phyloP scores from a whole-genome alignment of 2,329 filamentous ascomycete species.

The Nannizziopsis arthrosporioides region DNA sequence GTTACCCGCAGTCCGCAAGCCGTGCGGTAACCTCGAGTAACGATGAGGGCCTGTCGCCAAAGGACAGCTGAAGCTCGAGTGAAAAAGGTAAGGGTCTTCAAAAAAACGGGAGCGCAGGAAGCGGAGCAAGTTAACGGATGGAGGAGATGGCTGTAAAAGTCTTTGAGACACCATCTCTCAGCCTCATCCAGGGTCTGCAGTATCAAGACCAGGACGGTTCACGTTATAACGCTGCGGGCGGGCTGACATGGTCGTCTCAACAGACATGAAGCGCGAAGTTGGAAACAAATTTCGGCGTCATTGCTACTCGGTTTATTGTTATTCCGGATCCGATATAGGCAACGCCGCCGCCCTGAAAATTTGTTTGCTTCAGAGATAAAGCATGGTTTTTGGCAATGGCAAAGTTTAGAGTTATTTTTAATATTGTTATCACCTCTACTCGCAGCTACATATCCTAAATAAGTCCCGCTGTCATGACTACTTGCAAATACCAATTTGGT shows the following conservation, averaged over 20 bases:
- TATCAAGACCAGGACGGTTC: slow-evolving; percentile 8
- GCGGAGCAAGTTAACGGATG: slow-evolving; percentile 51
- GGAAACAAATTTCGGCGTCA: slow-evolving; percentile 9
- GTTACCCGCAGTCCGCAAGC: neutral
- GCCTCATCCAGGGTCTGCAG: slow-evolving; percentile 12
- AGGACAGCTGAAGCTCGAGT: slow-evolving; percentile 4
- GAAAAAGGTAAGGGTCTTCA: slow-evolving; percentile 43
- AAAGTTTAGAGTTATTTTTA: neutral
- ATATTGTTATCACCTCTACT: too few relatives aligned
- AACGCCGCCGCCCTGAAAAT: neutral
- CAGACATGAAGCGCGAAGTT: neutral
- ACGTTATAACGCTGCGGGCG: neutral
- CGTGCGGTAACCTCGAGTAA: neutral
- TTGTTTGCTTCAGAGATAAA: neutral
- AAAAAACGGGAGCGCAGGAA: slow-evolving; percentile 59
- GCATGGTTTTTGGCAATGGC: neutral
- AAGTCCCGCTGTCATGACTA: neutral
- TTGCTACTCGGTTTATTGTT: slow-evolving; percentile 7
- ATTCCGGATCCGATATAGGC: slow-evolving; percentile 14
- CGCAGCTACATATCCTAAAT: neutral
- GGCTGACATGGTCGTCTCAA: slow-evolving; percentile 9
- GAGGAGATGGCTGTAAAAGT: slow-evolving; percentile 31
- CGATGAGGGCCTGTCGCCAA: neutral
- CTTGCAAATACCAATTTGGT: neutral
- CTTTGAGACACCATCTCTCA: slow-evolving; percentile 30